Evolutionary conservation across 495 filamentous ascomycete genomes (phyloP).

Genomic region (Daldinia grandis): DNA sequence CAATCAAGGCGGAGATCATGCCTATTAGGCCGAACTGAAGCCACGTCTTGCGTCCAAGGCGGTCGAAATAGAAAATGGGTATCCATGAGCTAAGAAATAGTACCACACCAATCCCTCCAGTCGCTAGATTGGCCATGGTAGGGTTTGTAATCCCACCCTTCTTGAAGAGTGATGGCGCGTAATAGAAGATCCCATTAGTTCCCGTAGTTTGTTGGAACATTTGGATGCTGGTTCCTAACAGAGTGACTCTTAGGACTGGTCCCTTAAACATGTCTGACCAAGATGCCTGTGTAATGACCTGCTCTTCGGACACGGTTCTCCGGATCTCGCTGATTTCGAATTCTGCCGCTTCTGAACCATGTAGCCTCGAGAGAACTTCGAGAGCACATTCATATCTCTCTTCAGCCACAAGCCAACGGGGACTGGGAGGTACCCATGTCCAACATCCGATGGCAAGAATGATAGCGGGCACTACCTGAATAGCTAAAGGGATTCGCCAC

Average conservation of each 20-base stretch:
- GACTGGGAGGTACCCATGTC: constrained; percentile 62
- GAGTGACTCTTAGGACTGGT: constrained; percentile 42
- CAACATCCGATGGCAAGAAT: constrained; percentile 58
- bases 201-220: constrained; percentile 44
- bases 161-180: constrained; percentile 39
- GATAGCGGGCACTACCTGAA: constrained; percentile 56
- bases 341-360: constrained; percentile 50
- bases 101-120: constrained; percentile 37
- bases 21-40: constrained; percentile 42
- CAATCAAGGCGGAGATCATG: constrained; percentile 40
- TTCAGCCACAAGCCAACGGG: constrained; percentile 63
- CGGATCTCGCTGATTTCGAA: constrained; percentile 54
- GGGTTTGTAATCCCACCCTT: constrained; percentile 41
- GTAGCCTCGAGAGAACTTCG: constrained; percentile 59
- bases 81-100: constrained; percentile 42
- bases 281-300: constrained; percentile 28
- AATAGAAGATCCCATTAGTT: constrained; percentile 42
- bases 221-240: constrained; percentile 35
- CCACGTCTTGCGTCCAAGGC: constrained; percentile 43
- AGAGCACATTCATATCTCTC: constrained; percentile 58
- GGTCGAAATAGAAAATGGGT: constrained; percentile 42
- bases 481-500: constrained; percentile 65
- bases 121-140: constrained; percentile 42
- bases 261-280: constrained; percentile 43
- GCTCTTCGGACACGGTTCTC: constrained; percentile 43